These are phyloP conservation scores for Phlebiopsis flavidoalba DNA, from an alignment of 768 basidiomycete genomes.

Conservation along the genomic window DNA sequence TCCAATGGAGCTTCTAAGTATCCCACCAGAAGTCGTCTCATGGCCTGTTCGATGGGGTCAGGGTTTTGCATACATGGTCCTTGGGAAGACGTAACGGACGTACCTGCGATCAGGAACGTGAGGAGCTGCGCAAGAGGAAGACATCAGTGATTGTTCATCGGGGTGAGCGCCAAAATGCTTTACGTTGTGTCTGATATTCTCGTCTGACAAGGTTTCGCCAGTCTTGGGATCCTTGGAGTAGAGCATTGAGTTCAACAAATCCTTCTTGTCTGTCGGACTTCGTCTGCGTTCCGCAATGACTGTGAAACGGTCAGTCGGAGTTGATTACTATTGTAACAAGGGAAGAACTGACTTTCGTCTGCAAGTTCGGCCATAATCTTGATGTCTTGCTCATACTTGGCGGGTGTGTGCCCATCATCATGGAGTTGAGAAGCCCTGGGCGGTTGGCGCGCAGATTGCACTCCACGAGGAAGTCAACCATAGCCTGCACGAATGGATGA, in stretches of 20 bases:
- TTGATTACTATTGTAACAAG: neutral
- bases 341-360: slow-evolving; percentile 28
- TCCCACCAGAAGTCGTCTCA: slow-evolving; percentile 31
- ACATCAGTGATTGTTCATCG: neutral
- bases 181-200: slow-evolving; percentile 39
- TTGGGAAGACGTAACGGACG: neutral
- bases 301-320: slow-evolving; percentile 12
- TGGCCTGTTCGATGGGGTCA: slow-evolving; percentile 21
- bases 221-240: slow-evolving; percentile 40
- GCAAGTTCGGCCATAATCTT: slow-evolving; percentile 38
- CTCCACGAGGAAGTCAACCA: slow-evolving; percentile 38
- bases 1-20: neutral
- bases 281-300: slow-evolving; percentile 35
- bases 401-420: slow-evolving; percentile 31
- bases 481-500: slow-evolving; percentile 35
- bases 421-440: slow-evolving; percentile 28
- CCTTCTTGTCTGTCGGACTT: slow-evolving; percentile 35
- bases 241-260: slow-evolving; percentile 43
- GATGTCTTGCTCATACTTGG: slow-evolving; percentile 37
- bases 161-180: slow-evolving; percentile 5
- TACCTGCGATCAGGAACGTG: slow-evolving; percentile 47
- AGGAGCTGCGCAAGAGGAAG: slow-evolving; percentile 27
- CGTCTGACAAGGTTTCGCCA: slow-evolving; percentile 34
- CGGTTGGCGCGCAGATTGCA: slow-evolving; percentile 31
- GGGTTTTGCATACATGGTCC: neutral